Conservation (phyloP, 352 stramenopile genomes). For the Thalassiosira pacifica region DNA sequence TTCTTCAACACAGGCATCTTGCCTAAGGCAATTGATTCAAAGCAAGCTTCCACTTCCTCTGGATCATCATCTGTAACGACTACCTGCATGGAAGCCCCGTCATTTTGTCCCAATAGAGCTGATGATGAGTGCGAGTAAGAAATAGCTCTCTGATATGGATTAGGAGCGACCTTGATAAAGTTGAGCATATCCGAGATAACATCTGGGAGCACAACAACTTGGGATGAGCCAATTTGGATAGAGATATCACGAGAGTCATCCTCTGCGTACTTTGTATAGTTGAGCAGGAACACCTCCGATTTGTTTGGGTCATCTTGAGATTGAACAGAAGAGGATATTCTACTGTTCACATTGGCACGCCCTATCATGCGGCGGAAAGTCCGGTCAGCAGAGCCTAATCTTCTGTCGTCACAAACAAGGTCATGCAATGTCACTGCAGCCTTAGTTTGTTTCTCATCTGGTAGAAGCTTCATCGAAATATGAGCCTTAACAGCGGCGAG, state of each 20-base stretch:
- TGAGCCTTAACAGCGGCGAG: conserved; percentile 78
- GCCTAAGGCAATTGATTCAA: conserved; percentile 26
- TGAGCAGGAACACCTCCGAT: conserved; percentile 80
- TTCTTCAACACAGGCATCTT: conserved; percentile 48
- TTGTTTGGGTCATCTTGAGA: conserved; percentile 19
- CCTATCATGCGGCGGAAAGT: conserved; percentile 81
- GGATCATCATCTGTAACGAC: conserved; percentile 54
- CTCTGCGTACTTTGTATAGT: conserved; percentile 74
- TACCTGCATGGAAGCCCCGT: conserved; percentile 41
- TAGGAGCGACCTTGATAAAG: conserved; percentile 68
- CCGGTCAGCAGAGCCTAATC: conserved; percentile 49
- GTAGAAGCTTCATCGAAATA: conserved; percentile 74
- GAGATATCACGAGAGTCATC: conserved; percentile 68
- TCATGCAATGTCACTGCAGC: conserved; percentile 77
- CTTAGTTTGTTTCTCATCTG: conserved; percentile 72
- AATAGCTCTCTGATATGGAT: conserved; percentile 9
- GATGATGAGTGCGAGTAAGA: conserved; percentile 13
- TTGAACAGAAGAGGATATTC: conserved; percentile 1
- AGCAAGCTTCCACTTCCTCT: conserved; percentile 62
- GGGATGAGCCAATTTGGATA: conserved; percentile 81
- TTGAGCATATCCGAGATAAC: conserved; percentile 78
- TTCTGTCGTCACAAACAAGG: conserved; percentile 81
- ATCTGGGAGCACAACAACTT: conserved; percentile 85
- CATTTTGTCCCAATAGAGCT: conserved; percentile 21
- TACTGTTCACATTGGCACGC: conserved; percentile 45